Percentiles rank a stretch among this genome's conserved stretches.
phyloP scores from a whole-genome alignment of 768 basidiomycete genomes.

The Agaricus subrufescens region DNA sequence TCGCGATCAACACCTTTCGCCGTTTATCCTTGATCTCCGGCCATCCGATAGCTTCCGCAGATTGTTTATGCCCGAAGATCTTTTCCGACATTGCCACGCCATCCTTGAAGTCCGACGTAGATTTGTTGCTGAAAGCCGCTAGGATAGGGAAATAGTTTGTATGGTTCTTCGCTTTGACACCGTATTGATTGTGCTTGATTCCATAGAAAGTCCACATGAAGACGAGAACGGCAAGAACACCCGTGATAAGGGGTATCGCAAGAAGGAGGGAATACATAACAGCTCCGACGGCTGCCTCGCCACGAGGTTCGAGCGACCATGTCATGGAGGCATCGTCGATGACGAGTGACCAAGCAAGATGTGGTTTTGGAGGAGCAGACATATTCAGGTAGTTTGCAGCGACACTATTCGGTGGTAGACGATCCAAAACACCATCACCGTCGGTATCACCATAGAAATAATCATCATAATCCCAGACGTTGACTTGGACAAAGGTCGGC shows the following conservation, averaged over 20 bases:
- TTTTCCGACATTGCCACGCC: slow-evolving; percentile 63
- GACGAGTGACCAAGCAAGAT: slow-evolving; percentile 81
- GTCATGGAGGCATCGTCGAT: slow-evolving; percentile 74
- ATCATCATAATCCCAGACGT: slow-evolving; percentile 87
- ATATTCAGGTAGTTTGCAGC: slow-evolving; percentile 89
- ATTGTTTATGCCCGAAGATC: slow-evolving; percentile 59
- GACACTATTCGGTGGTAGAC: slow-evolving; percentile 82
- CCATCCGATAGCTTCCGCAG: slow-evolving; percentile 88
- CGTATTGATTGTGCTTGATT: slow-evolving; percentile 91
- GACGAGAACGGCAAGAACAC: slow-evolving; percentile 70
- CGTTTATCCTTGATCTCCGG: slow-evolving; percentile 91
- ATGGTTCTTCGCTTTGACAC: slow-evolving; percentile 67
- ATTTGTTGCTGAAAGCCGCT: slow-evolving; percentile 58
- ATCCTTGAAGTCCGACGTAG: slow-evolving; percentile 69
- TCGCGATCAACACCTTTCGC: slow-evolving; percentile 86
- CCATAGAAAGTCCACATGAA: slow-evolving; percentile 98
- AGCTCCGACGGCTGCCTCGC: slow-evolving; percentile 73
- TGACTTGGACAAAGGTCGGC: slow-evolving; percentile 88
- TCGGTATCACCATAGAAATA: slow-evolving; percentile 92
- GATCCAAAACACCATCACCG: slow-evolving; percentile 83
- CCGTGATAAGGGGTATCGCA: slow-evolving; percentile 81
- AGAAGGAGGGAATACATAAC: slow-evolving; percentile 85
- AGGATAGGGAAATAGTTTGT: slow-evolving; percentile 89
- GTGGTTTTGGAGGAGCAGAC: slow-evolving; percentile 83
- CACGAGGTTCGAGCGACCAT: slow-evolving; percentile 81